A percentile compares a stretch with the other conserved stretches of the same genome.
Conservation (phyloP, 345 rosid species). For the Citrus glauca region DNA sequence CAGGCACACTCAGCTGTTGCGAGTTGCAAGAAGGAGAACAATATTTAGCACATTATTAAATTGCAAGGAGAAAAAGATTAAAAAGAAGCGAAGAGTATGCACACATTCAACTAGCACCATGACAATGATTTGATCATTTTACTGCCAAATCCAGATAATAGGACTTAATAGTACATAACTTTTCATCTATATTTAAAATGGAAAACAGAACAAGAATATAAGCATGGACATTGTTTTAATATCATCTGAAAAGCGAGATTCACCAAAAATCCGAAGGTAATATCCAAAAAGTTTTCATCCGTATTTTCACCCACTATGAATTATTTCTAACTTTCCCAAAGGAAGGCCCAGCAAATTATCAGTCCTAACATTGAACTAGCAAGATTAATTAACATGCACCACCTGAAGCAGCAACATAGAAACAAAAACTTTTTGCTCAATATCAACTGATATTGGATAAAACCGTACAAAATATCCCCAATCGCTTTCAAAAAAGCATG, state of each 20-base stretch:
- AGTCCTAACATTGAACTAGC: not conserved
- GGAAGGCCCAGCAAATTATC: not conserved
- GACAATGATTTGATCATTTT: not conserved
- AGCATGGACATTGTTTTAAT: not conserved
- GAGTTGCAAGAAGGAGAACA: slow-evolving; percentile 12
- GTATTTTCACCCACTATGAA: not conserved
- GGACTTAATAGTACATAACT: not conserved
- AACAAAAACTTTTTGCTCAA: not conserved
- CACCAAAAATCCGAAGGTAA: not conserved
- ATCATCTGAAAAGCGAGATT: not conserved
- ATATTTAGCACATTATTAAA: slow-evolving; percentile 13
- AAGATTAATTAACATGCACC: not conserved
- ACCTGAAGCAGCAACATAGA: not conserved
- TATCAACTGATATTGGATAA: not conserved
- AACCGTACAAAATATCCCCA: not conserved
- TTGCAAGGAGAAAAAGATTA: not conserved
- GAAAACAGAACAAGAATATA: not conserved
- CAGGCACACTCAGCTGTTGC: slow-evolving; percentile 78
- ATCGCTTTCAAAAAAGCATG: not conserved
- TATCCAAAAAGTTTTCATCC: too few species aligned
- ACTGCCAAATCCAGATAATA: not conserved
- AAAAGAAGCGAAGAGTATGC: not conserved
- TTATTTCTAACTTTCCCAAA: not conserved
- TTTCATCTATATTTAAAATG: not conserved
- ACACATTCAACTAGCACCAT: not conserved